Percentiles rank a stretch among this genome's conserved stretches.
Evolutionary conservation across 2,329 filamentous ascomycete species (phyloP).

Genomic region (Trichoderma oligosporum): DNA sequence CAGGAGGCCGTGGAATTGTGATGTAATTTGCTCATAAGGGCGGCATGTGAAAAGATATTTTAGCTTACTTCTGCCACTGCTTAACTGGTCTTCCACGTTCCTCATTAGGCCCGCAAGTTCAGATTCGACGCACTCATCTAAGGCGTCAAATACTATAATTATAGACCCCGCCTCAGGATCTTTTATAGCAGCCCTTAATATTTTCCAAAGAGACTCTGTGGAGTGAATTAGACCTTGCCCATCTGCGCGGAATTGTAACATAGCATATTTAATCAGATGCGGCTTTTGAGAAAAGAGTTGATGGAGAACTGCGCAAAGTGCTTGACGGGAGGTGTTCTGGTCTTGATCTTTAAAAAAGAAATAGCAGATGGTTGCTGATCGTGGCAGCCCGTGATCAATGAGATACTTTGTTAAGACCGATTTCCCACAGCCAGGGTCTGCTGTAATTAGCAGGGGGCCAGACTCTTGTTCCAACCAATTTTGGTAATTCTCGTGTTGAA

Average conservation of each 20-base stretch:
- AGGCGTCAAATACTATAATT: constrained; percentile 37
- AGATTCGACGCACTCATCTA: constrained; percentile 36
- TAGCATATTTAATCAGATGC: constrained; percentile 34
- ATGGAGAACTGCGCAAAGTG: constrained; percentile 40
- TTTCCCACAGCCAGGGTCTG: constrained; percentile 40
- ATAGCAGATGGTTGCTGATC: constrained; percentile 34
- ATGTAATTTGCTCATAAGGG: constrained; percentile 31
- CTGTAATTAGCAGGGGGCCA: constrained; percentile 35
- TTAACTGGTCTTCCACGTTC: neutral
- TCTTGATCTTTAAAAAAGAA: constrained; percentile 43
- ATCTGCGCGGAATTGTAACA: constrained; percentile 26
- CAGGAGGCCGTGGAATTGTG: constrained; percentile 25
- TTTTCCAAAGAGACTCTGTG: constrained; percentile 32
- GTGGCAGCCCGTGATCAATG: constrained; percentile 29
- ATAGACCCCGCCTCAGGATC: constrained; percentile 32
- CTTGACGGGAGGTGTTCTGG: constrained; percentile 35
- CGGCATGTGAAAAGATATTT: constrained; percentile 38
- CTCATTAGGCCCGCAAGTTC: constrained; percentile 26
- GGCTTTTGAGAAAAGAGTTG: constrained; percentile 36
- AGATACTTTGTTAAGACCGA: constrained; percentile 37
- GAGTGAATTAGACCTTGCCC: constrained; percentile 27
- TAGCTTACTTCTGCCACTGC: constrained; percentile 20
- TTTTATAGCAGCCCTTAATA: constrained; percentile 29
- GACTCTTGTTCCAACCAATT: constrained; percentile 30
- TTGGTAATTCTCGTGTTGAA: constrained; percentile 30